Base-by-base conservation (phyloP, 2,329 filamentous ascomycete genomes). In the Cytospora schulzeri region DNA sequence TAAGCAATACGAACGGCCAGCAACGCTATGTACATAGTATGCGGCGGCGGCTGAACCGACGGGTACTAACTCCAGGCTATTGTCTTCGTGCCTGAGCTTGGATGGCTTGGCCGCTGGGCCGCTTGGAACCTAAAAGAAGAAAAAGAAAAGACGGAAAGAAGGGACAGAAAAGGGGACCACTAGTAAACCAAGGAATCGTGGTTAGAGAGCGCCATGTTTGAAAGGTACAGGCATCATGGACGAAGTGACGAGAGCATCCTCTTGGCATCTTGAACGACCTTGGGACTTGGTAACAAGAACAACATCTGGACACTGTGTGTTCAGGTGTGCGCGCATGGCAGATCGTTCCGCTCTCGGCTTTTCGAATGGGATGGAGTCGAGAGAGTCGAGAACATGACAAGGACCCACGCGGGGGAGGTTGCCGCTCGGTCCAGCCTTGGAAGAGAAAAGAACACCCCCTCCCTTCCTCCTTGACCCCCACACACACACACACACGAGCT, bases 401-500 rank as follows among this genome's bases (percentile, higher is more conserved):
- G 52, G 60, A 58, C 61, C 61, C 61, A 58, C 53, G 60, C 61
- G 55, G 60, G 53, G 60, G 24, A 22, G 52, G 8, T 35, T 52
- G 57, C 26, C 51, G 51, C 50, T 33, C 26, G 52, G 24, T 24
- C 17, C 52, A n/a, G 19, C 33, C 33, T 35, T 35, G 33, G 33
- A 35, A 35, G 31, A 35, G 31, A 14, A 11, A 35, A 35, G 31
- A 14, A 31, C 4, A 31, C 4, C 33, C 14, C 33, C 33, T n/a
- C n/a, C n/a, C n/a, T n/a, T n/a, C n/a, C n/a, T n/a, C n/a, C n/a
- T n/a, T n/a, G n/a, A n/a, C n/a, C n/a, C n/a, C 7, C 9, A 35
- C 33, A 11, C 33, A 11, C 35, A 38, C 35, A 28, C 51, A 28
- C 51, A 53, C 51, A 29, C 38, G 53, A 19, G 17, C 51, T 48